Evolutionary conservation across 345 rosid genomes (phyloP).

Genomic region (Gossypium thurberi): DNA sequence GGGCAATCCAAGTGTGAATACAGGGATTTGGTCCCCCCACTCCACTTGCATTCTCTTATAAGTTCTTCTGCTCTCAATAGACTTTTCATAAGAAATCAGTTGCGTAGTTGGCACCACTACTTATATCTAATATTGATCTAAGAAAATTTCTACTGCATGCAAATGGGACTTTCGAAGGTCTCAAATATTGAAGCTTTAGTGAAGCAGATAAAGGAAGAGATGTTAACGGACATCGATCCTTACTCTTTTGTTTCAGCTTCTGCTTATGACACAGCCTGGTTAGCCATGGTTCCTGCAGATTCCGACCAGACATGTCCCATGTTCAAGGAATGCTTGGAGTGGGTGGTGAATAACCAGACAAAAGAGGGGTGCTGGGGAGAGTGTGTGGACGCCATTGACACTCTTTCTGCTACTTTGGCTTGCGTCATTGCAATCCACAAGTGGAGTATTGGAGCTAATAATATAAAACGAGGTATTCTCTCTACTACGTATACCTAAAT

Average conservation of each 20-base stretch:
- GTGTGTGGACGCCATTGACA: slow-evolving; percentile 26
- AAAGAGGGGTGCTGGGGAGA: slow-evolving; percentile 38
- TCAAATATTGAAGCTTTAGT: neutral
- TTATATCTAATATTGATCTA: neutral
- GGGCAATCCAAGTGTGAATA: neutral
- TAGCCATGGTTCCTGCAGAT: neutral
- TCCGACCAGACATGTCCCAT: slow-evolving; percentile 21
- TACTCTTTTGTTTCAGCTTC: slow-evolving; percentile 12
- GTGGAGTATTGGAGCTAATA: slow-evolving; percentile 35
- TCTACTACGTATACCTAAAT: neutral
- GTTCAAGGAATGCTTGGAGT: slow-evolving; percentile 51
- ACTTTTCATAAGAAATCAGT: neutral
- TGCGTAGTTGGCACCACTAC: neutral
- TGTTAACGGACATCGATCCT: neutral
- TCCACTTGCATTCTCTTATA: neutral
- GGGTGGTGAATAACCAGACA: slow-evolving; percentile 46
- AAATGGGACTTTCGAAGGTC: neutral
- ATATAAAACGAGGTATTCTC: slow-evolving; percentile 32
- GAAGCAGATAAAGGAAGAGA: slow-evolving; percentile 1
- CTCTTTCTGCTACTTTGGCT: slow-evolving; percentile 46
- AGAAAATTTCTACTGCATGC: neutral
- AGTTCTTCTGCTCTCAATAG: no score
- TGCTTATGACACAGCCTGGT: slow-evolving; percentile 11
- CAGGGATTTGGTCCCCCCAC: neutral
- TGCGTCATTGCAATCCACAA: slow-evolving; percentile 45